phyloP scores from a whole-genome alignment of 148 eudicot genomes.

The Limonium bicolor region DNA sequence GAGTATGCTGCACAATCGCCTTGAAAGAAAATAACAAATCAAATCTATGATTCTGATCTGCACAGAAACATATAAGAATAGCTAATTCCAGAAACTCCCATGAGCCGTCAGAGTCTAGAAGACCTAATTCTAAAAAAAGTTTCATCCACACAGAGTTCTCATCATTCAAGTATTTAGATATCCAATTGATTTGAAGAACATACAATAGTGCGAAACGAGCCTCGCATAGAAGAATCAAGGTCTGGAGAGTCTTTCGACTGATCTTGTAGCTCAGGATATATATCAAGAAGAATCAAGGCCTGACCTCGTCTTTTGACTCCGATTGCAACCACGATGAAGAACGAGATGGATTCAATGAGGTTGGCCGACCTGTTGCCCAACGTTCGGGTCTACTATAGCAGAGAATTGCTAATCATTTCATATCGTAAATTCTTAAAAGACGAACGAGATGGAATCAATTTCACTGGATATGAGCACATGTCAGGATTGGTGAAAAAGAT shows the following conservation, averaged over 20 bases:
- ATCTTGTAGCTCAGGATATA: slow-evolving; percentile 76
- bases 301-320: too few species aligned
- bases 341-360: too few species aligned
- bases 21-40: slow-evolving; percentile 87
- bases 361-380: too few species aligned
- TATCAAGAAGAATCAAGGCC: slow-evolving; percentile 81
- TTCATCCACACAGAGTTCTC: slow-evolving; percentile 43
- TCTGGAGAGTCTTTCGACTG: slow-evolving; percentile 48
- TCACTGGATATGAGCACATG: too few species aligned
- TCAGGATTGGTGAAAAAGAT: too few species aligned
- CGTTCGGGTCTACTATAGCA: too few species aligned
- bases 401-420: too few species aligned
- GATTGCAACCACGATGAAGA: too few species aligned
- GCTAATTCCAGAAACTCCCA: slow-evolving; percentile 88
- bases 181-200: slow-evolving; percentile 66
- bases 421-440: too few species aligned
- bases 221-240: slow-evolving; percentile 82
- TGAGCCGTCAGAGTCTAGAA: slow-evolving; percentile 46
- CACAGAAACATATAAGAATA: slow-evolving; percentile 86
- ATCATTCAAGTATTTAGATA: slow-evolving; percentile 37
- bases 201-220: slow-evolving; percentile 82
- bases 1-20: slow-evolving; percentile 87
- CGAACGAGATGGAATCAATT: too few species aligned
- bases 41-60: slow-evolving; percentile 83
- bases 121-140: slow-evolving; percentile 74